These are phyloP conservation scores for Fraxinus nigra DNA, from an alignment of 305 asterid genomes.

Conservation along the genomic window DNA sequence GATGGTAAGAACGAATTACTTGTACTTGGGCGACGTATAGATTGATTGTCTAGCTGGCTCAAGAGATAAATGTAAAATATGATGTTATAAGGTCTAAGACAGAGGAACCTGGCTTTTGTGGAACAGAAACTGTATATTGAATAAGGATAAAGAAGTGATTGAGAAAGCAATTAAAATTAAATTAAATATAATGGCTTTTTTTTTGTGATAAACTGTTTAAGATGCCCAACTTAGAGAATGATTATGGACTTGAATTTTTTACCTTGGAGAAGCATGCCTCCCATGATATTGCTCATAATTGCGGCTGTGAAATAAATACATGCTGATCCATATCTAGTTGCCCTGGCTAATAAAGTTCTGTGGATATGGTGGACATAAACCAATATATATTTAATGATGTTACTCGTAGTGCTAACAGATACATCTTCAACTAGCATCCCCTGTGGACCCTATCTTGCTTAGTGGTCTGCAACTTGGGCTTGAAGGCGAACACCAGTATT, in stretches of 20 bases:
- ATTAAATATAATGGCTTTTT: background rate
- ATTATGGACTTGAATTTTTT: background rate
- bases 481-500: conserved; percentile 88
- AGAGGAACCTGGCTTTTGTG: background rate
- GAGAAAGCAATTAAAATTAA: conserved; percentile 8
- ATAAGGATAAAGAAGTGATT: conserved; percentile 7
- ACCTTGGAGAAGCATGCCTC: conserved; percentile 10
- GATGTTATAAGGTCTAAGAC: background rate
- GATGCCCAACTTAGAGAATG: conserved; percentile 1
- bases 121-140: conserved; percentile 4
- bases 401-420: conserved; percentile 45
- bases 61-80: conserved; percentile 7
- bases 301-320: conserved; percentile 13
- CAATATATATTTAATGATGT: conserved; percentile 5
- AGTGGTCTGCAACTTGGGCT: conserved; percentile 80
- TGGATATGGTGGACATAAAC: conserved; percentile 10
- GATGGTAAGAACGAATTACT: conserved; percentile 5
- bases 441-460: conserved; percentile 63
- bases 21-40: background rate
- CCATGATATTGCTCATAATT: conserved; percentile 8
- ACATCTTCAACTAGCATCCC: conserved; percentile 74
- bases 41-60: conserved; percentile 5
- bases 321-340: background rate
- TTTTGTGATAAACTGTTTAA: background rate
- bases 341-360: conserved; percentile 8